phyloP scores from a whole-genome alignment of 2,329 filamentous ascomycete species.

The Microascus cirrosus region DNA sequence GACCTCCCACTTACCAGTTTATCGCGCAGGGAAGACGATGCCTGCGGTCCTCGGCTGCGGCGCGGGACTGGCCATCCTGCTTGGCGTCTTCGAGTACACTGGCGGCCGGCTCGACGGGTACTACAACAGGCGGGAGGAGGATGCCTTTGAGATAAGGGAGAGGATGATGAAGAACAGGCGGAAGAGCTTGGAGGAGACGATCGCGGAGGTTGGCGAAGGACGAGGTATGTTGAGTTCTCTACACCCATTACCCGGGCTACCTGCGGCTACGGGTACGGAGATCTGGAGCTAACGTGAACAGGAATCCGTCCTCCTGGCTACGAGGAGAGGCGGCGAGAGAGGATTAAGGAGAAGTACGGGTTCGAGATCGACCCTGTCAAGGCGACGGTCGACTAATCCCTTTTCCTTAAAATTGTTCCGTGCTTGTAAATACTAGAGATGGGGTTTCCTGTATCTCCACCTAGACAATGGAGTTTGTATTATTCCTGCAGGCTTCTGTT shows the following conservation, averaged over 20 bases:
- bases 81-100: slow-evolving; percentile 58
- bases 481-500: slow-evolving; percentile 12
- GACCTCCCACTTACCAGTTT: slow-evolving; percentile 5
- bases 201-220: slow-evolving; percentile 75
- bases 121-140: slow-evolving; percentile 39
- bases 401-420: neutral
- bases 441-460: slow-evolving; percentile 22
- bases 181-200: slow-evolving; percentile 65
- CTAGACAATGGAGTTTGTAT: slow-evolving; percentile 28
- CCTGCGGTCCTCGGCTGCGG: slow-evolving; percentile 62
- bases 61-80: slow-evolving; percentile 37
- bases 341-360: slow-evolving; percentile 79
- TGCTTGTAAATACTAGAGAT: slow-evolving; percentile 17
- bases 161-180: slow-evolving; percentile 62
- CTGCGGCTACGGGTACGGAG: neutral
- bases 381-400: slow-evolving; percentile 27
- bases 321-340: slow-evolving; percentile 69
- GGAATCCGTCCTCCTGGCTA: slow-evolving; percentile 75
- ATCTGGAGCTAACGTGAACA: slow-evolving; percentile 22
- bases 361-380: slow-evolving; percentile 66
- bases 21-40: slow-evolving; percentile 36
- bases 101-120: slow-evolving; percentile 45
- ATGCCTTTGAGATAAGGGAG: slow-evolving; percentile 69
- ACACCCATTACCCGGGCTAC: slow-evolving; percentile 6
- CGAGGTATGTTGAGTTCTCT: slow-evolving; percentile 49